phyloP scores from a whole-genome alignment of 305 asterid genomes.

The Fraxinus sp. region DNA sequence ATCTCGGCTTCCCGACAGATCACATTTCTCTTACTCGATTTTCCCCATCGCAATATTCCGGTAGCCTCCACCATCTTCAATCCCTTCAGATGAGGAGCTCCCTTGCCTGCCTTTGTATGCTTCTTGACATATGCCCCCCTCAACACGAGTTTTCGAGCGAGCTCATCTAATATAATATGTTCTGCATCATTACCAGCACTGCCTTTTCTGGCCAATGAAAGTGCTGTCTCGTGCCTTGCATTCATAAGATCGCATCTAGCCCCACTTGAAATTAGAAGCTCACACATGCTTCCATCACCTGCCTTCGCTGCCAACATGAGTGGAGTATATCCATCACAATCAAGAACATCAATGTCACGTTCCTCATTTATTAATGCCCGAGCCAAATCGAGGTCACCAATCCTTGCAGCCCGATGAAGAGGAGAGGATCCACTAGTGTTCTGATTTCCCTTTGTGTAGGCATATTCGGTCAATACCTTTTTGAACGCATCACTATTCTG shows the following conservation, averaged over 20 bases:
- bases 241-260: conserved; percentile 48
- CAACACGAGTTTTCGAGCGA: conserved; percentile 54
- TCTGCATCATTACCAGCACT: conserved; percentile 38
- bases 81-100: conserved; percentile 51
- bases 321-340: conserved; percentile 57
- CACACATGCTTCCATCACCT: conserved; percentile 51
- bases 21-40: conserved; percentile 57
- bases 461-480: conserved; percentile 38
- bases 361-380: conserved; percentile 26
- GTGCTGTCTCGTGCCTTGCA: conserved; percentile 49
- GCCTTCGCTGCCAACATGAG: conserved; percentile 66
- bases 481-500: conserved; percentile 52
- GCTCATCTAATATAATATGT: conserved; percentile 45
- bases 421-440: conserved; percentile 22
- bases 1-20: conserved; percentile 59
- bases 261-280: conserved; percentile 47
- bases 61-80: conserved; percentile 51
- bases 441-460: conserved; percentile 18
- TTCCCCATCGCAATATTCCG: conserved; percentile 69
- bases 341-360: conserved; percentile 33
- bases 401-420: conserved; percentile 45
- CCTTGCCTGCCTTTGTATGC: conserved; percentile 65
- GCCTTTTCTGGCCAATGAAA: conserved; percentile 39
- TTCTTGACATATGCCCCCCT: conserved; percentile 52
- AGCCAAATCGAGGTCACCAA: conserved; percentile 34